These are phyloP conservation scores for Fusarium sp. DNA, from an alignment of 2,329 filamentous ascomycete genomes.

Conservation along the genomic window DNA sequence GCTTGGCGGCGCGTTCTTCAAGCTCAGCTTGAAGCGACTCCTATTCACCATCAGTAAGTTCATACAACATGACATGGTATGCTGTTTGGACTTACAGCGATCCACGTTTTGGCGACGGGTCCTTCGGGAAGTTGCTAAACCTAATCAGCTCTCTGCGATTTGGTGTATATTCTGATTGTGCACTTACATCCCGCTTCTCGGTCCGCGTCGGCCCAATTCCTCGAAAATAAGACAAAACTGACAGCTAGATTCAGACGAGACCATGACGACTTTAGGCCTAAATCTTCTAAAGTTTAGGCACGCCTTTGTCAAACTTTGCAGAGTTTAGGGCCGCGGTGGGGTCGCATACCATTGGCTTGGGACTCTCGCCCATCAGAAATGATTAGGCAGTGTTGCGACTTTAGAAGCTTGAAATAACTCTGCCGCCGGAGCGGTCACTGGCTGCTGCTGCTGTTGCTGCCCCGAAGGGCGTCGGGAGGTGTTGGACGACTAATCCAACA, in stretches of 20 bases:
- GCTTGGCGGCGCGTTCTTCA: background rate
- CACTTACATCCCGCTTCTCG: background rate
- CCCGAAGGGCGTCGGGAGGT: background rate
- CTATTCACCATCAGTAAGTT: background rate
- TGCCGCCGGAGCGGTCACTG: background rate
- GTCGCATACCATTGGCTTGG: background rate
- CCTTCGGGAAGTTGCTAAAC: background rate
- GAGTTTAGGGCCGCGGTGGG: background rate
- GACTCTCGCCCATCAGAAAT: background rate
- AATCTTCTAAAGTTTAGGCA: background rate
- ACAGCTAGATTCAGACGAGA: background rate
- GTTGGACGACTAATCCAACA: fast-evolving
- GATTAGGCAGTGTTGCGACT: background rate
- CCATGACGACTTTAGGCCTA: background rate
- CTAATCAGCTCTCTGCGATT: background rate
- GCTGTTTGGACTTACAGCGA: background rate
- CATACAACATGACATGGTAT: no score
- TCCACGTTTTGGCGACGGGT: background rate
- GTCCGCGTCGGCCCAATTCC: background rate
- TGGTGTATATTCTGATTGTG: background rate
- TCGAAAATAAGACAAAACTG: background rate
- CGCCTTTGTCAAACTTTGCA: background rate
- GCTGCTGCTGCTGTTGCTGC: background rate
- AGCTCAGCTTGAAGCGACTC: background rate
- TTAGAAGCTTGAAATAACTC: background rate